Evolutionary conservation across 78 protist genomes (phyloP).

Genomic region (Bigelowiella natans): DNA sequence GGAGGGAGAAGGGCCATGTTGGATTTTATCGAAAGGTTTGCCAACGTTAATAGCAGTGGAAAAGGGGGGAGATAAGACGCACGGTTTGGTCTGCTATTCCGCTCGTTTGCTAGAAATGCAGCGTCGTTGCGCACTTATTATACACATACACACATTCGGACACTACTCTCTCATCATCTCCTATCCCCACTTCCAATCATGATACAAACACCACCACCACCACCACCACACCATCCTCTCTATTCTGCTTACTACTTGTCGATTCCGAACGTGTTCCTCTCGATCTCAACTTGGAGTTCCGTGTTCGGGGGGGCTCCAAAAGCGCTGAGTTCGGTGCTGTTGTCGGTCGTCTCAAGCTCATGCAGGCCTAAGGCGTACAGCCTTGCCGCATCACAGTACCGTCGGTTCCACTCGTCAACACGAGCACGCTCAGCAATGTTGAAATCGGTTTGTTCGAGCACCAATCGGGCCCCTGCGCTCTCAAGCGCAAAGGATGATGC

Average conservation of each 20-base stretch:
- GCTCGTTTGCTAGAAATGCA: not conserved
- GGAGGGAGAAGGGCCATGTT: too few relatives aligned
- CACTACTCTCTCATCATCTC: not conserved
- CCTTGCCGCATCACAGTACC: not conserved
- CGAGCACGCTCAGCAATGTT: not conserved
- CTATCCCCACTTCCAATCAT: not conserved
- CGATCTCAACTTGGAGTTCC: too few relatives aligned
- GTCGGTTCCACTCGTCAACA: not conserved
- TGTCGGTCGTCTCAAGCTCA: not conserved
- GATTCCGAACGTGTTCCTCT: not conserved
- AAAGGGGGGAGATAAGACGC: too few relatives aligned
- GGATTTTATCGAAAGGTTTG: too few relatives aligned
- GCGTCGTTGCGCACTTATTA: not conserved
- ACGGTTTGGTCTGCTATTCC: not conserved
- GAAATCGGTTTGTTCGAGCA: not conserved
- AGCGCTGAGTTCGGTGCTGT: not conserved
- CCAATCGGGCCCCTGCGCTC: not conserved
- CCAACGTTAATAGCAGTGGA: too few relatives aligned
- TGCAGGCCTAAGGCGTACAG: not conserved
- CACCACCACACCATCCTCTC: too few relatives aligned
- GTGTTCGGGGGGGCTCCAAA: not conserved
- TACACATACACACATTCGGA: not conserved
- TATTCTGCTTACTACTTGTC: too few relatives aligned
- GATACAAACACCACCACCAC: too few relatives aligned
- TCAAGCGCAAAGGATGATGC: not conserved